Evolutionary conservation across 306 rosid species (phyloP).

Genomic region (Vigna radiata): DNA sequence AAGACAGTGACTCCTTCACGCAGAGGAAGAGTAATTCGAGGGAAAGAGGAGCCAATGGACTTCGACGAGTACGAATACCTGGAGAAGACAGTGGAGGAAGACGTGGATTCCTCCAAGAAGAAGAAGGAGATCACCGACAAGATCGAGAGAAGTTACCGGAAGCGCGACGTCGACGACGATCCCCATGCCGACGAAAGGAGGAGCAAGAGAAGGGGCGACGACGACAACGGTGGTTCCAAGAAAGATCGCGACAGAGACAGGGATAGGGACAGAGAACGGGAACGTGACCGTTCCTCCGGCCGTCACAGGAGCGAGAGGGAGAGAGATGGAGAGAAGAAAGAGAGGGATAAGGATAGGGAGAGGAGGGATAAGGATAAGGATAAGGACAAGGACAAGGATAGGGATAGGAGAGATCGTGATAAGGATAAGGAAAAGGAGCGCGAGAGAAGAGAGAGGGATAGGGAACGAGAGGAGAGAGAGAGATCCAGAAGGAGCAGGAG

Average conservation of each 20-base stretch:
- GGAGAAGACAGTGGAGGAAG: conserved; percentile 94
- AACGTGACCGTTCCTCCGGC: conserved; percentile 48
- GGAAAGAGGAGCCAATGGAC: conserved; percentile 58
- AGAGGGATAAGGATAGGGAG: conserved; percentile 42
- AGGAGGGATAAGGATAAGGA: conserved; percentile 45
- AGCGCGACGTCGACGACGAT: conserved; percentile 69
- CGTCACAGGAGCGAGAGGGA: conserved; percentile 64
- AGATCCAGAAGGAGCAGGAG: conserved; percentile 69
- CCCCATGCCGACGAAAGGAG: conserved; percentile 59
- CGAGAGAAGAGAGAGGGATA: conserved; percentile 45
- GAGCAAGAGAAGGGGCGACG: conserved; percentile 67
- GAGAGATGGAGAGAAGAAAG: conserved; percentile 51
- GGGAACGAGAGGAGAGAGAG: conserved; percentile 60
- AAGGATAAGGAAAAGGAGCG: conserved; percentile 39
- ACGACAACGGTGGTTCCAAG: conserved; percentile 76
- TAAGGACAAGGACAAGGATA: conserved; percentile 24
- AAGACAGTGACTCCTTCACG: neutral
- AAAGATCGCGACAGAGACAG: conserved; percentile 56
- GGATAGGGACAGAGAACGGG: conserved; percentile 52
- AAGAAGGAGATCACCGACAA: conserved; percentile 59
- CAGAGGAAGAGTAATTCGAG: neutral
- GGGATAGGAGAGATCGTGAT: conserved; percentile 30
- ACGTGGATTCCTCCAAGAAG: conserved; percentile 62
- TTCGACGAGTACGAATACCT: conserved; percentile 97
- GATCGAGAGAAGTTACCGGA: conserved; percentile 69